phyloP scores from a whole-genome alignment of 2,329 filamentous ascomycete genomes.

The Penicillium paneum region DNA sequence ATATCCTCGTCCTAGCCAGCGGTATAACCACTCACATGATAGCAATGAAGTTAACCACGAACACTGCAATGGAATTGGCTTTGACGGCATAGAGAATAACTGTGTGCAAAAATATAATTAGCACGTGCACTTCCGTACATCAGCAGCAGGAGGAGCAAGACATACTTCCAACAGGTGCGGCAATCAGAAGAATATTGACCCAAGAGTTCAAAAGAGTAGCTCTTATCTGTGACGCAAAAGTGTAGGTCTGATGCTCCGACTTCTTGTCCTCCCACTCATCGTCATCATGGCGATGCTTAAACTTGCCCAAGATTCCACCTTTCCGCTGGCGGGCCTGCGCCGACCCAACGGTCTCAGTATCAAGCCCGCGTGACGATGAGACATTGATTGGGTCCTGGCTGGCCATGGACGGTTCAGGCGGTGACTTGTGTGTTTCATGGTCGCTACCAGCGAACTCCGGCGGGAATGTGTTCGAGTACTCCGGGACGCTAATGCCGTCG shows the following conservation, averaged over 20 bases:
- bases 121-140: neutral
- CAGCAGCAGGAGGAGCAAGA: neutral
- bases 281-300: slow-evolving; percentile 12
- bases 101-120: slow-evolving; percentile 6
- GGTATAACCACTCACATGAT: slow-evolving; percentile 58
- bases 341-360: slow-evolving; percentile 9
- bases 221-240: slow-evolving; percentile 46
- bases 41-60: slow-evolving; percentile 89
- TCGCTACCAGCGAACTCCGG: slow-evolving; percentile 26
- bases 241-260: slow-evolving; percentile 33
- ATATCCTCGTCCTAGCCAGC: neutral
- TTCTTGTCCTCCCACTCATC: slow-evolving; percentile 14
- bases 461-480: slow-evolving; percentile 27
- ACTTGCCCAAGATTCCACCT: slow-evolving; percentile 19
- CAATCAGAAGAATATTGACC: slow-evolving; percentile 78
- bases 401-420: slow-evolving; percentile 24
- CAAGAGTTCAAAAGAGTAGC: slow-evolving; percentile 77
- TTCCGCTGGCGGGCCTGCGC: slow-evolving; percentile 28
- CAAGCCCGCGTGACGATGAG: slow-evolving; percentile 13
- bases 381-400: slow-evolving; percentile 35
- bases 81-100: slow-evolving; percentile 66
- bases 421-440: slow-evolving; percentile 8
- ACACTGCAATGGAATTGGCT: slow-evolving; percentile 63
- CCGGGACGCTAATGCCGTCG: slow-evolving; percentile 21
- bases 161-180: slow-evolving; percentile 69